Evolutionary conservation across 192 early-diverging fungal species (phyloP), one percentile per base, ranked within the genome.

Genomic region (Spizellomyces punctatus): DNA sequence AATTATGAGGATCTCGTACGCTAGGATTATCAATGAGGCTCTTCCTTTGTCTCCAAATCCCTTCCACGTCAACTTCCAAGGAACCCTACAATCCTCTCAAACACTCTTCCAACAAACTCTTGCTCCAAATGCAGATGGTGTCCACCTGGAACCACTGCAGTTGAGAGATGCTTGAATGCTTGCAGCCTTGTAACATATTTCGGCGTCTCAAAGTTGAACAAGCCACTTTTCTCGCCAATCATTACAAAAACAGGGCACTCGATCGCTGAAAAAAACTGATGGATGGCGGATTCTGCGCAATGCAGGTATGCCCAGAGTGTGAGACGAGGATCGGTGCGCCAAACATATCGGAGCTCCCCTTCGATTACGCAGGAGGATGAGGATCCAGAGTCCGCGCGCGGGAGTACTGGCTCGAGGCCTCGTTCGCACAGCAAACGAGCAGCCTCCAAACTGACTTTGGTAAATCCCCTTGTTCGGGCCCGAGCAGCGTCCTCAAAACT

Each of bases 51-150:
- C 27, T 36, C 27, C 1, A 36, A 36, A 36, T 36, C 27, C 3
- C 27, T 36, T 36, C 27, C 27, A 36, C 27, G n/a, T 36, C 27
- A 36, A 36, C 27, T 36, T 36, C 27, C 27, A 36, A 36, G 27
- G 27, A 36, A 36, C 27, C 27, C 27, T 36, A 36, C 27, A 36
- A 36, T 36, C 22, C 17, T 47, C 58, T 7, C 69, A 14, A 55
- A 61, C n/a, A 72, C 71, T 14, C 21, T 50, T 17, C 19, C 62
- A 10, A 66, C 71, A 41, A 42, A 44, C 63, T 27, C 73, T 12
- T 36, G 10, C 65, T 82, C 81, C 72, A 82, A 56, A 72, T 82
- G 81, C 64, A 75, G 63, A 68, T 82, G 81, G 63, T 76, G 72
- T 8, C 65, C 73, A 2, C 76, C 78, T 5, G 71, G 57, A 17